Percentiles rank a stretch among this genome's conserved stretches.
Conservation (phyloP, 352 stramenopile genomes). For the Globisporangium spiculum region DNA sequence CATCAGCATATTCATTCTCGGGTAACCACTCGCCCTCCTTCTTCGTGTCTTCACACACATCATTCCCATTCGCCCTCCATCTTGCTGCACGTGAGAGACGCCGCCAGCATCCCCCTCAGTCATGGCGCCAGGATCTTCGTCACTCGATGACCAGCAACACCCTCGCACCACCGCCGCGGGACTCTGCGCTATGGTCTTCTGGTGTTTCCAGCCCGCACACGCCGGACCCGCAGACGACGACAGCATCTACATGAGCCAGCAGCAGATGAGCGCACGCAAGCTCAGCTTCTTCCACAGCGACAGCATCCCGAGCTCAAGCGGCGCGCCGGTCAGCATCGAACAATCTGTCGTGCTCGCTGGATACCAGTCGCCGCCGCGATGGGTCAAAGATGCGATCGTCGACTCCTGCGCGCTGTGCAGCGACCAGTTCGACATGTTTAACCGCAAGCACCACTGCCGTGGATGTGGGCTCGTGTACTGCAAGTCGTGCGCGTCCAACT, state of each 20-base stretch:
- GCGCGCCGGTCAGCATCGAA: conserved; percentile 7
- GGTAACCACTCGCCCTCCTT: neutral
- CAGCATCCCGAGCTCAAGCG: neutral
- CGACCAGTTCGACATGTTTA: conserved; percentile 57
- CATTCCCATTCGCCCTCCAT: no score
- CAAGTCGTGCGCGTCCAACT: conserved; percentile 36
- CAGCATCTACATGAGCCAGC: conserved; percentile 37
- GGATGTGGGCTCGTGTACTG: conserved; percentile 63
- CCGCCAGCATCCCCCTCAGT: neutral
- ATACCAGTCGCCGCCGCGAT: conserved; percentile 50
- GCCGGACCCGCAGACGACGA: conserved; percentile 26
- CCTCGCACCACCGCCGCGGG: conserved; percentile 17
- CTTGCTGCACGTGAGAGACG: neutral
- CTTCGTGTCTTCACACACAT: neutral
- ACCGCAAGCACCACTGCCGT: conserved; percentile 67
- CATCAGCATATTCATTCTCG: neutral
- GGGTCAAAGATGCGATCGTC: conserved; percentile 55
- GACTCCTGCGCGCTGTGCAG: conserved; percentile 50
- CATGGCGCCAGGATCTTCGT: conserved; percentile 3
- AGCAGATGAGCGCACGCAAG: conserved; percentile 19
- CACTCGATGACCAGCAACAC: neutral
- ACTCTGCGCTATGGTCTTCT: conserved; percentile 47
- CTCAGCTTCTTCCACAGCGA: conserved; percentile 16
- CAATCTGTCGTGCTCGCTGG: conserved; percentile 25
- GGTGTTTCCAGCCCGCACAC: conserved; percentile 53